Evolutionary conservation across 2,329 filamentous ascomycete species (phyloP).

Genomic region (Talaromyces sp.): DNA sequence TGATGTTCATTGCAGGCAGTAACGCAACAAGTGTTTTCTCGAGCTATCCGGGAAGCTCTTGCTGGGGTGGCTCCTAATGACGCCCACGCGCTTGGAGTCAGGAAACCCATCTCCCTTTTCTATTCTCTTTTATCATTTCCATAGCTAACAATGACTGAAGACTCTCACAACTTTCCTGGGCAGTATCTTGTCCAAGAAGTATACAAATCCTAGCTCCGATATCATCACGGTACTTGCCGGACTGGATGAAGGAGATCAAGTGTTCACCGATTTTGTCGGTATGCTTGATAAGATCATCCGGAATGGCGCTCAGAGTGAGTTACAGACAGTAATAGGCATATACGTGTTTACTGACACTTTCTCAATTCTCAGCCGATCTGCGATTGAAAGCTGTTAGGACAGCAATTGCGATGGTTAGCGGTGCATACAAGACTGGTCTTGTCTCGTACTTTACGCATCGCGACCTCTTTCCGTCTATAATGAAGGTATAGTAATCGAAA

Average conservation of each 20-base stretch:
- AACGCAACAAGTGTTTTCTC: constrained; percentile 70
- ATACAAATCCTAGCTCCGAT: constrained; percentile 91
- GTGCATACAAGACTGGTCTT: constrained; percentile 92
- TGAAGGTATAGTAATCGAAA: constrained; percentile 62
- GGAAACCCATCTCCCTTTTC: constrained; percentile 5
- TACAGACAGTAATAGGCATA: background rate
- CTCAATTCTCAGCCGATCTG: constrained; percentile 54
- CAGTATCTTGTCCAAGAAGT: constrained; percentile 77
- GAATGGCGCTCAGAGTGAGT: constrained; percentile 64
- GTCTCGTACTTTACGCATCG: constrained; percentile 92
- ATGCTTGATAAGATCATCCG: constrained; percentile 78
- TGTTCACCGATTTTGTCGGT: constrained; percentile 84
- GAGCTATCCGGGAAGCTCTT: constrained; percentile 65
- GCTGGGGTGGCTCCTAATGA: constrained; percentile 56
- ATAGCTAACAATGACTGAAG: constrained; percentile 41
- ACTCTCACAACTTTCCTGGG: constrained; percentile 85
- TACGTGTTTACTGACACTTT: background rate
- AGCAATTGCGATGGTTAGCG: constrained; percentile 76
- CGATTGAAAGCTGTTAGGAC: constrained; percentile 75
- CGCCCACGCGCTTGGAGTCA: constrained; percentile 78
- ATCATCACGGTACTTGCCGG: constrained; percentile 86
- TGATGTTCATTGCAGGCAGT: constrained; percentile 44
- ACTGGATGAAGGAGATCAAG: constrained; percentile 76
- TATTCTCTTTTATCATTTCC: background rate
- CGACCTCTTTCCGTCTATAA: constrained; percentile 87